Conservation (phyloP, 1,139 yeast genomes). For the Groenewaldozyma auringiensis region DNA sequence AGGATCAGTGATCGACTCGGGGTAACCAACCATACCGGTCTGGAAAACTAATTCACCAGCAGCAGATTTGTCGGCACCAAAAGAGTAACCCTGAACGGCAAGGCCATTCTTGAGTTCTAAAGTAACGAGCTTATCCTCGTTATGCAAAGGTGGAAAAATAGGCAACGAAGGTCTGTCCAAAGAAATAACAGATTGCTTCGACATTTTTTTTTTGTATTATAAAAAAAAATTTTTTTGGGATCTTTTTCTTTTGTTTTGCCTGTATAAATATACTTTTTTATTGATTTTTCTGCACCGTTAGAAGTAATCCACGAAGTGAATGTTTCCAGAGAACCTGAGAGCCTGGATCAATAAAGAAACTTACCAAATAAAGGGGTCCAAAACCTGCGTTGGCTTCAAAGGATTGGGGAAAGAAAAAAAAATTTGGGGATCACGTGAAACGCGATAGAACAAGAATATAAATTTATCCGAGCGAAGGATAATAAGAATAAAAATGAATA, state of each 20-base stretch:
- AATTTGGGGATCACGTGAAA: not conserved
- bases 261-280: not conserved
- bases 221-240: not conserved
- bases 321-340: no score
- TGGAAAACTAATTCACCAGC: conserved; percentile 99
- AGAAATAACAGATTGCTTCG: conserved; percentile 2
- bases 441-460: not conserved
- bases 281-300: no score
- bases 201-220: conserved; percentile 5
- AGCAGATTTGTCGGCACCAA: conserved; percentile 82
- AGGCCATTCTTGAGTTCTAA: conserved; percentile 89
- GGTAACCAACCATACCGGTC: conserved; percentile 99
- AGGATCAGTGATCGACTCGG: conserved; percentile 97
- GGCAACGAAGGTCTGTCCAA: conserved; percentile 38
- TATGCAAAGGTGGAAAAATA: conserved; percentile 80
- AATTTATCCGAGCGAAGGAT: not conserved
- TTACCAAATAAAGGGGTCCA: not conserved
- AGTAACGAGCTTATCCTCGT: conserved; percentile 75
- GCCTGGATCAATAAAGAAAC: not conserved
- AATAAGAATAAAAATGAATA: not conserved
- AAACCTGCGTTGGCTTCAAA: not conserved
- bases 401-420: no score
- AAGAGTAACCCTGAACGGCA: conserved; percentile 90
- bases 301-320: no score
- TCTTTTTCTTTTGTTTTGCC: not conserved